Base-by-base conservation (phyloP, 441 rosid genomes). In the Erodium trifolium region DNA sequence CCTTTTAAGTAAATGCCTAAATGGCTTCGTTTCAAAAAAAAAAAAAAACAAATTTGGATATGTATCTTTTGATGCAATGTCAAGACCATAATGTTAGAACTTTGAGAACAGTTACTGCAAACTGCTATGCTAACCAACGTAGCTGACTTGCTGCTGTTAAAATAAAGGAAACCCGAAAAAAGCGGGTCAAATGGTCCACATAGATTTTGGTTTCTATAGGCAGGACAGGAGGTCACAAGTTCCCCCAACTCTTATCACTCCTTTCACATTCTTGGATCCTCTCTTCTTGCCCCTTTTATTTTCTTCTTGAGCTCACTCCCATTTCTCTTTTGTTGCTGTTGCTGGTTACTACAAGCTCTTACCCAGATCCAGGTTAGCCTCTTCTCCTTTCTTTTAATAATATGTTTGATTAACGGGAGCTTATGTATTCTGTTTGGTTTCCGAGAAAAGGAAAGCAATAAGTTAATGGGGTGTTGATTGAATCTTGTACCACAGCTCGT, bases 311-410 rank as follows among this genome's bases (percentile, higher is more conserved):
- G 72, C 66, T 5, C 63, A 27, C 35, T 34, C 68, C 72, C 73
- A 39, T 71, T 66, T 67, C 37, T 34, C 9, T 71, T 23, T 27
- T 31, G 34, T 14, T 17, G 35, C 67, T 29, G n/a, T n/a, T 4
- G 23, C 6, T 29, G 9, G 14, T 59, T 18, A 29, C 68, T 34
- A 9, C 4, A 14, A 73, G 47, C 69, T 47, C 51, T 14, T 37
- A 34, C 75, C 55, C 77, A 82, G 85, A 84, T 82, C 88, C 88
- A 81, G 88, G 88, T 80, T 72, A 77, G 87, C 72, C 55, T 68
- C 71, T 68, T 69, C 6, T 9, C 18, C 13, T 55, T 70, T 47
- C 29, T 10, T 37, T 31, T 45, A 17, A 68, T 31, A 27, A 37
- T 66, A 11, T 66, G 19, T 31, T 69, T 12, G 23, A 16, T 0